Conservation (phyloP, 768 basidiomycete species). For the Tulasnella sp. region DNA sequence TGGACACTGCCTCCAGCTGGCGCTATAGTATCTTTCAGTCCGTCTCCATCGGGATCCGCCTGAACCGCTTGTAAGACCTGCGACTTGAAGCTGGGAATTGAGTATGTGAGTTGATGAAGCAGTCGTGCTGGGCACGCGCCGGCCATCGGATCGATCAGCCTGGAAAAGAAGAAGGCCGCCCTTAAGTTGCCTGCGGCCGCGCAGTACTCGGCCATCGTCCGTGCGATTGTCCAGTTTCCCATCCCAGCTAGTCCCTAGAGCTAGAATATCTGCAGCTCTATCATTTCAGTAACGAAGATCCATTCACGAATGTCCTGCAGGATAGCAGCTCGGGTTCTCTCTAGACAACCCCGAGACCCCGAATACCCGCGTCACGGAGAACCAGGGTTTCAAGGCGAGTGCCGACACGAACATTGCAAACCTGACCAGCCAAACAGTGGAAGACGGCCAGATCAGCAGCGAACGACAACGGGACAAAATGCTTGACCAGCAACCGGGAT, state of each 20-base stretch:
- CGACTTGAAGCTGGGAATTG: constrained; percentile 8
- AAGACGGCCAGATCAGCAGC: no score
- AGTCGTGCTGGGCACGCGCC: constrained; percentile 27
- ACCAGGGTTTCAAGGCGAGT: no score
- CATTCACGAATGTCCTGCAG: not conserved
- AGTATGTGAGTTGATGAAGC: constrained; percentile 25
- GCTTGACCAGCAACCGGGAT: no score
- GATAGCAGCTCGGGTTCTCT: not conserved
- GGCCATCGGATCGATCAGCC: constrained; percentile 18
- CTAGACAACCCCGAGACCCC: not conserved
- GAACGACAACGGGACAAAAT: no score
- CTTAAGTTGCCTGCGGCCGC: constrained; percentile 22
- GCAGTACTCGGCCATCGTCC: constrained; percentile 26
- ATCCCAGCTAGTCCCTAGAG: constrained; percentile 29
- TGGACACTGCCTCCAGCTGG: no score
- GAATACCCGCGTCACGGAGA: no score
- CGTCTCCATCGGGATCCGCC: not conserved
- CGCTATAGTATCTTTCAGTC: no score
- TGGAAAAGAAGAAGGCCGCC: constrained; percentile 29
- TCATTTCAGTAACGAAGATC: not conserved
- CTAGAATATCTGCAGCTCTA: constrained; percentile 21
- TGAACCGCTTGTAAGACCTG: constrained; percentile 10
- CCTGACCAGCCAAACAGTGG: no score
- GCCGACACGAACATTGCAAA: no score
- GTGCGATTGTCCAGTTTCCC: constrained; percentile 34